Evolutionary conservation across 768 basidiomycete genomes (phyloP).

Genomic region (Auriscalpium microsporum): DNA sequence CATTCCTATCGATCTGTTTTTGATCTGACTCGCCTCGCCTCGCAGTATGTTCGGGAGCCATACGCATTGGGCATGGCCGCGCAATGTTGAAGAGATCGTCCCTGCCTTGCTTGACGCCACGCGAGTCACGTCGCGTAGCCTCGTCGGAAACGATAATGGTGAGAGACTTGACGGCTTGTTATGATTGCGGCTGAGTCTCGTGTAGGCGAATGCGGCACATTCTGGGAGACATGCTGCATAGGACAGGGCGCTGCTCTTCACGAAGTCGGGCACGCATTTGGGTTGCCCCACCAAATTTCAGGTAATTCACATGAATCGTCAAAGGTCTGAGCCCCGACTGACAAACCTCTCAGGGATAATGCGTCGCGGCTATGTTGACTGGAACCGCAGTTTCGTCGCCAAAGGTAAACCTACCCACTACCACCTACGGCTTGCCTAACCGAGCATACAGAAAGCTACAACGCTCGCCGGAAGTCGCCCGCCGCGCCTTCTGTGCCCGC

Average conservation of each 20-base stretch:
- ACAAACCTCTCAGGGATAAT: neutral
- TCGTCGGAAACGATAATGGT: neutral
- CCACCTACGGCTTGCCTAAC: neutral
- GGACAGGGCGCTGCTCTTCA: neutral
- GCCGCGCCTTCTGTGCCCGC: neutral
- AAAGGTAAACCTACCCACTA: neutral
- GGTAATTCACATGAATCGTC: neutral
- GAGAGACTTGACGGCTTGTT: too few relatives aligned
- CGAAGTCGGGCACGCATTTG: neutral
- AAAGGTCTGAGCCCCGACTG: neutral
- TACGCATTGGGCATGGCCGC: conserved; percentile 1
- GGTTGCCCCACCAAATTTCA: neutral
- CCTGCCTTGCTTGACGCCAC: neutral
- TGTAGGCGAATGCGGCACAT: neutral
- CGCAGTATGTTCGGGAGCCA: neutral
- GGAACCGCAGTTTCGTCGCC: neutral
- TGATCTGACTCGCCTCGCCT: too few relatives aligned
- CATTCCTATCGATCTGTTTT: neutral
- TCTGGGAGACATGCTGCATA: neutral
- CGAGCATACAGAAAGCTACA: neutral
- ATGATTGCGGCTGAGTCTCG: too few relatives aligned
- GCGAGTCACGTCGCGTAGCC: neutral
- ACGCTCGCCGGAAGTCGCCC: neutral
- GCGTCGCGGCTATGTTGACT: neutral
- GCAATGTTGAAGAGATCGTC: neutral